Percentiles rank a stretch among this genome's conserved stretches.
These are phyloP conservation scores for Orbilia quercus DNA, from an alignment of 2,329 filamentous ascomycete species.

Conservation along the genomic window DNA sequence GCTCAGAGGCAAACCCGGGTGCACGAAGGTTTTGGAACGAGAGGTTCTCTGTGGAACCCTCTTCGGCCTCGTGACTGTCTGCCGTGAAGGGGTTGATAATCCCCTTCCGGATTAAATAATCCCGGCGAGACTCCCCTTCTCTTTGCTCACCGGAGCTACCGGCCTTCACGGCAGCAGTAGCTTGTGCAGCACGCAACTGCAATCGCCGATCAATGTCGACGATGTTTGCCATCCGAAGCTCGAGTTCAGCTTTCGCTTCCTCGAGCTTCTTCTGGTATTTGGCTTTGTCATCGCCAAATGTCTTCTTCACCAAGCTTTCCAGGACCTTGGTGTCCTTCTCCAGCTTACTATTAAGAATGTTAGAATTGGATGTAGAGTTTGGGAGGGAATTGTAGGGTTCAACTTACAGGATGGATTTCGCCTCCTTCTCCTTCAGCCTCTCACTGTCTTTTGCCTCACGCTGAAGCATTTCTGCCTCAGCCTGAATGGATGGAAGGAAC, in stretches of 20 bases:
- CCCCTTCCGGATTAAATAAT: constrained; percentile 92
- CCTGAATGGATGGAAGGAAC: constrained; percentile 10
- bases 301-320: constrained; percentile 17
- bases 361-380: neutral
- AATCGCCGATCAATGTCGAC: constrained; percentile 84
- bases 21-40: constrained; percentile 79
- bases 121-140: constrained; percentile 80
- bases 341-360: constrained; percentile 11
- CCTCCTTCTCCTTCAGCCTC: constrained; percentile 40
- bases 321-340: constrained; percentile 25
- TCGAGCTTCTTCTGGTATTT: constrained; percentile 71
- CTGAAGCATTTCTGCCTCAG: constrained; percentile 41
- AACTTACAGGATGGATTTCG: constrained; percentile 18
- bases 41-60: constrained; percentile 68
- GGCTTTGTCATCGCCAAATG: constrained; percentile 37
- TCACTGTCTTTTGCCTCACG: constrained; percentile 33
- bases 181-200: constrained; percentile 74
- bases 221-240: constrained; percentile 76
- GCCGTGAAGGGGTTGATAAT: constrained; percentile 97
- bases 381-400: neutral
- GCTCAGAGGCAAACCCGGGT: constrained; percentile 74
- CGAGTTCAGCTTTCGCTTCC: constrained; percentile 74
- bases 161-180: constrained; percentile 65
- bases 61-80: constrained; percentile 72
- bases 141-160: constrained; percentile 69